Conservation (phyloP, 2,329 filamentous ascomycete genomes). For the Teratosphaeria nubilosa region DNA sequence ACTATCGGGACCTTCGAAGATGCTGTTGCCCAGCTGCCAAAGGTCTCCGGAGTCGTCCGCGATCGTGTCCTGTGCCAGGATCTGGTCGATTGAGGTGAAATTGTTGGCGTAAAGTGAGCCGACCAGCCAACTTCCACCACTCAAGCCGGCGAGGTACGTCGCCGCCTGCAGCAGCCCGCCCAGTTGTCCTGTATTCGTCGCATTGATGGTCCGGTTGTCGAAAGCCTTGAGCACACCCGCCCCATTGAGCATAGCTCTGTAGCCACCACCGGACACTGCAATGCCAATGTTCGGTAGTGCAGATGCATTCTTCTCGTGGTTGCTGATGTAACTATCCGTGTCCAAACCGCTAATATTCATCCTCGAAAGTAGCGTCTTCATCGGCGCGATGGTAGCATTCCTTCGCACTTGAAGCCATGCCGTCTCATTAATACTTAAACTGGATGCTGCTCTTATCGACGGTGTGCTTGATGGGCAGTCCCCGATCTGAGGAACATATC, state of each 20-base stretch:
- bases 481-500: slow-evolving; percentile 61
- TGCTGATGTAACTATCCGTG: slow-evolving; percentile 60
- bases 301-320: slow-evolving; percentile 44
- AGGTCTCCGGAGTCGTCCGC: slow-evolving; percentile 25
- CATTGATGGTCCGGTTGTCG: slow-evolving; percentile 58
- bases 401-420: slow-evolving; percentile 65
- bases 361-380: slow-evolving; percentile 61
- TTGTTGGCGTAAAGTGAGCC: slow-evolving; percentile 72
- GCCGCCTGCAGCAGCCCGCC: slow-evolving; percentile 71
- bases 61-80: slow-evolving; percentile 35
- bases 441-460: slow-evolving; percentile 52
- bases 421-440: slow-evolving; percentile 58
- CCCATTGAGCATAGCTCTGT: slow-evolving; percentile 75
- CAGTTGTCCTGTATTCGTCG: slow-evolving; percentile 55
- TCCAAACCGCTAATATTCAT: slow-evolving; percentile 71
- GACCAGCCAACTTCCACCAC: slow-evolving; percentile 75
- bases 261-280: slow-evolving; percentile 74
- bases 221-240: slow-evolving; percentile 72
- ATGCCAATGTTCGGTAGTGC: slow-evolving; percentile 61
- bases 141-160: slow-evolving; percentile 72
- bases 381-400: slow-evolving; percentile 62
- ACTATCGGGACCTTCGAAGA: slow-evolving; percentile 48
- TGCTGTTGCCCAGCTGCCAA: slow-evolving; percentile 55
- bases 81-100: slow-evolving; percentile 56
- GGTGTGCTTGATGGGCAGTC: slow-evolving; percentile 62